A percentile compares a stretch with the other conserved stretches of the same genome.
Evolutionary conservation across 768 basidiomycete species (phyloP).

Genomic region (Trichaptum fuscoviolaceum): DNA sequence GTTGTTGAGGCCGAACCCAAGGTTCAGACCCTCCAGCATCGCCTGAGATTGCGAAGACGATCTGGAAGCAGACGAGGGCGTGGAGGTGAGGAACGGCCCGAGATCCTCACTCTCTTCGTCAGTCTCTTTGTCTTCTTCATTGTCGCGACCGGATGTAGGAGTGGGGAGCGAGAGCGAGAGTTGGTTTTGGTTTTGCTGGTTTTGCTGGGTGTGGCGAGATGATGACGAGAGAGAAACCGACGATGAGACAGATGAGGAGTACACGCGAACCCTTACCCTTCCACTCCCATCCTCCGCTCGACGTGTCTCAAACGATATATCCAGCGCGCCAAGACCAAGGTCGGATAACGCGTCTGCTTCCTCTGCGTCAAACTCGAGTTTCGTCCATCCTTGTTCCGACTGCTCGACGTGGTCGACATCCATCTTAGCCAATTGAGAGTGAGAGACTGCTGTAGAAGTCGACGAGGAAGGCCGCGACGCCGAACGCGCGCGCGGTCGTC

Average conservation of each 20-base stretch:
- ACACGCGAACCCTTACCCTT: slow-evolving; percentile 53
- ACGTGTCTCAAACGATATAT: slow-evolving; percentile 69
- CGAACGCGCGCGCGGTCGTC: slow-evolving; percentile 16
- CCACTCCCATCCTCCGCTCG: slow-evolving; percentile 65
- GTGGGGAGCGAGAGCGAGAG: no score
- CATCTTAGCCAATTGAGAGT: slow-evolving; percentile 25
- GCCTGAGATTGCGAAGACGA: no score
- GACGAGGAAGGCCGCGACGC: slow-evolving; percentile 18
- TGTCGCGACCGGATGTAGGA: no score
- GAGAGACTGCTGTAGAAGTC: background rate
- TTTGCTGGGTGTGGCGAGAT: no score
- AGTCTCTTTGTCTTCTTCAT: no score
- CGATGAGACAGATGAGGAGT: no score
- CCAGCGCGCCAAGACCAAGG: slow-evolving; percentile 51
- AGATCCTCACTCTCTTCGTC: slow-evolving; percentile 7
- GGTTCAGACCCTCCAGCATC: slow-evolving; percentile 7
- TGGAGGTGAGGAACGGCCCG: background rate
- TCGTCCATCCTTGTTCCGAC: no score
- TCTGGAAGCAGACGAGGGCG: slow-evolving; percentile 8
- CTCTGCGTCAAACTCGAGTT: slow-evolving; percentile 55
- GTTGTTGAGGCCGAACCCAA: slow-evolving; percentile 11
- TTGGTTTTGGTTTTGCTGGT: no score
- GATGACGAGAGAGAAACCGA: no score
- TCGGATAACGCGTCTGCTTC: slow-evolving; percentile 40
- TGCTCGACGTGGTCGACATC: slow-evolving; percentile 44